Conservation (phyloP, 2,329 filamentous ascomycete genomes). For the Microcyclospora pomicola region DNA sequence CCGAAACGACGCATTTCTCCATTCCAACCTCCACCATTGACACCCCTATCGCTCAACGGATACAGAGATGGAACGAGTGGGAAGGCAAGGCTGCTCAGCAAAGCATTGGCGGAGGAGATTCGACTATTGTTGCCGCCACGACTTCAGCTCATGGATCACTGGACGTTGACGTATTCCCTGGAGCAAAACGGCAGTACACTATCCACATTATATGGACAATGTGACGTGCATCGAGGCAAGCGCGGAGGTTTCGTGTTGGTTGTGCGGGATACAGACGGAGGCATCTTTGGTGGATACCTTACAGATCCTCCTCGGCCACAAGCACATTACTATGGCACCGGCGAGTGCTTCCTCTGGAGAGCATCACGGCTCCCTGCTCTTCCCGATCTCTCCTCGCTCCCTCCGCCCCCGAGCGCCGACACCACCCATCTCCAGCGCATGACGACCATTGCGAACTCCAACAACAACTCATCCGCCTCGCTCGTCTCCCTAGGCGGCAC, state of each 20-base stretch:
- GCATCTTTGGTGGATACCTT: slow-evolving; percentile 84
- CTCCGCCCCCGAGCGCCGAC: slow-evolving; percentile 55
- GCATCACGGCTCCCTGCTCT: slow-evolving; percentile 50
- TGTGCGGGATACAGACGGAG: slow-evolving; percentile 61
- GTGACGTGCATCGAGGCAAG: slow-evolving; percentile 50
- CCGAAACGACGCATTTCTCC: slow-evolving; percentile 53
- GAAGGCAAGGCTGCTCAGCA: slow-evolving; percentile 53
- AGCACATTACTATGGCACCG: slow-evolving; percentile 83
- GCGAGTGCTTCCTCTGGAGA: slow-evolving; percentile 89
- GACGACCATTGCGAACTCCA: slow-evolving; percentile 39
- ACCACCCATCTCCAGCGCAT: slow-evolving; percentile 47
- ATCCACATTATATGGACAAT: slow-evolving; percentile 71
- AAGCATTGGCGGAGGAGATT: slow-evolving; percentile 78
- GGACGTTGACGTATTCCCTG: slow-evolving; percentile 76
- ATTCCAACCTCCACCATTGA: slow-evolving; percentile 77
- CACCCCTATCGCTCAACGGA: slow-evolving; percentile 58
- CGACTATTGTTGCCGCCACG: slow-evolving; percentile 75
- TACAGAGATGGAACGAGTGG: slow-evolving; percentile 47
- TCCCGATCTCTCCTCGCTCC: slow-evolving; percentile 41
- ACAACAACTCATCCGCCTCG: slow-evolving; percentile 14
- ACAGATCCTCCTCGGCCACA: slow-evolving; percentile 73
- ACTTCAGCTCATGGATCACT: slow-evolving; percentile 73
- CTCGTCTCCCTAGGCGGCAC: slow-evolving; percentile 13
- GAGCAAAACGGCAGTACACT: slow-evolving; percentile 86
- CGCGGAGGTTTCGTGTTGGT: slow-evolving; percentile 83